Percentiles rank a stretch among this genome's conserved stretches.
These are phyloP conservation scores for Lentinula detonsa DNA, from an alignment of 768 basidiomycete species.

Conservation along the genomic window DNA sequence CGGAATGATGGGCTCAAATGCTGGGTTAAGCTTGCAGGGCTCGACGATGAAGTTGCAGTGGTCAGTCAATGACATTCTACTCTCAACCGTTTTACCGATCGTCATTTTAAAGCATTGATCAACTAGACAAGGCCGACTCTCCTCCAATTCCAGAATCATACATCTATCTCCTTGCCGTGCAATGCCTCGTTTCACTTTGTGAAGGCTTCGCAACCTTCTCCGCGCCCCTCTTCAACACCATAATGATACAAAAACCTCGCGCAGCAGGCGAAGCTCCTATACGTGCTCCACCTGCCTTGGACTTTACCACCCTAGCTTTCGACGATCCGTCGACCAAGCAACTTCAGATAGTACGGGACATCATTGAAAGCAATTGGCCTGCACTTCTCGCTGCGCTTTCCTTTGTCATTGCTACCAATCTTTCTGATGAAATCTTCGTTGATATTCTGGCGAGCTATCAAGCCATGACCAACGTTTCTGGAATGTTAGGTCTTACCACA, in stretches of 20 bases:
- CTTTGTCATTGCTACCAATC: conserved; percentile 83
- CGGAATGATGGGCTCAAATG: conserved; percentile 73
- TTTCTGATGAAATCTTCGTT: conserved; percentile 88
- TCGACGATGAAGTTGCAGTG: conserved; percentile 90
- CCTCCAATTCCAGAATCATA: conserved; percentile 93
- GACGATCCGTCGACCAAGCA: conserved; percentile 47
- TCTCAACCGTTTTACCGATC: conserved; percentile 3
- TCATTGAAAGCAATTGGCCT: conserved; percentile 89
- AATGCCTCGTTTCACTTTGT: conserved; percentile 80
- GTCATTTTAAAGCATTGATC: conserved; percentile 70
- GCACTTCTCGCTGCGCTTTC: conserved; percentile 86
- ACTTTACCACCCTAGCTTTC: conserved; percentile 46
- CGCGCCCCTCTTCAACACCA: conserved; percentile 66
- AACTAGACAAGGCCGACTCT: conserved; percentile 94
- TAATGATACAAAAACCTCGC: conserved; percentile 62
- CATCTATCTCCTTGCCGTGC: conserved; percentile 85
- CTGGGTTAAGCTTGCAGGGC: conserved; percentile 64
- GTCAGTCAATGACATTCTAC: conserved; percentile 37
- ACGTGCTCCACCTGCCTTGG: conserved; percentile 69
- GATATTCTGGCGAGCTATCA: conserved; percentile 81
- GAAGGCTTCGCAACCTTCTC: conserved; percentile 78
- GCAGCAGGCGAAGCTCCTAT: conserved; percentile 57
- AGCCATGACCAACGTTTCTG: conserved; percentile 81
- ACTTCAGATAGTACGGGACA: conserved; percentile 61
- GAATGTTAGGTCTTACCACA: conserved; percentile 80